These are phyloP conservation scores for Lanmaoa rubissima DNA, from an alignment of 768 basidiomycete species.

Conservation along the genomic window DNA sequence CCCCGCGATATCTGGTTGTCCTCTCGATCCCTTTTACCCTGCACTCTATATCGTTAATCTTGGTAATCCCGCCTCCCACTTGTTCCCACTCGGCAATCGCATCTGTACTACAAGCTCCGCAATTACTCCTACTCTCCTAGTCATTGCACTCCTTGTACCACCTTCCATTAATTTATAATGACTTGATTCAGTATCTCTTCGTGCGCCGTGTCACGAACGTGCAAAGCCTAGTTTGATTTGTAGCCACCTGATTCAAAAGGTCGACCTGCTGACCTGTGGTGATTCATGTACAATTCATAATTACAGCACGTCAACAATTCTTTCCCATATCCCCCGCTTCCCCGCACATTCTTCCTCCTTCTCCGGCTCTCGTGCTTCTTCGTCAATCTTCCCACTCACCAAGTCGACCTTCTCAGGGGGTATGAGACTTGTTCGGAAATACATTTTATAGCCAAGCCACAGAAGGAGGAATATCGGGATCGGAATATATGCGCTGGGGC, in stretches of 20 bases:
- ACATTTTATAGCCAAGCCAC: slow-evolving; percentile 37
- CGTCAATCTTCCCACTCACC: slow-evolving; percentile 47
- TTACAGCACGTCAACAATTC: slow-evolving; percentile 24
- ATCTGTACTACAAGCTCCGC: slow-evolving; percentile 28
- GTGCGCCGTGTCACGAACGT: slow-evolving; percentile 8
- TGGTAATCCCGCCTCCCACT: background rate
- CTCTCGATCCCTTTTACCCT: background rate
- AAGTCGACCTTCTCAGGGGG: slow-evolving; percentile 51
- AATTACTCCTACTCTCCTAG: slow-evolving; percentile 7
- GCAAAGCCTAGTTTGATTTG: background rate
- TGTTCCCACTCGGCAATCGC: slow-evolving; percentile 3
- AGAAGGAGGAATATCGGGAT: slow-evolving; percentile 35
- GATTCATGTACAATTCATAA: background rate
- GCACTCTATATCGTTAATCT: background rate
- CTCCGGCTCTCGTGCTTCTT: slow-evolving; percentile 51
- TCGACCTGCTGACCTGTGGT: background rate
- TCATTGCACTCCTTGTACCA: slow-evolving; percentile 20
- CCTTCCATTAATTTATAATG: slow-evolving; percentile 20
- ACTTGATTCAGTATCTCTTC: background rate
- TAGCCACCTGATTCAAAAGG: background rate
- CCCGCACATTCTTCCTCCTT: slow-evolving; percentile 34
- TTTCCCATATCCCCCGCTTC: slow-evolving; percentile 21
- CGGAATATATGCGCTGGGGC: slow-evolving; percentile 28
- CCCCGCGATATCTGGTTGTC: background rate
- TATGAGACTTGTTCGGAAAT: slow-evolving; percentile 35